Evolutionary conservation across 2,329 filamentous ascomycete genomes (phyloP).

Genomic region (Fusarium begoniae): DNA sequence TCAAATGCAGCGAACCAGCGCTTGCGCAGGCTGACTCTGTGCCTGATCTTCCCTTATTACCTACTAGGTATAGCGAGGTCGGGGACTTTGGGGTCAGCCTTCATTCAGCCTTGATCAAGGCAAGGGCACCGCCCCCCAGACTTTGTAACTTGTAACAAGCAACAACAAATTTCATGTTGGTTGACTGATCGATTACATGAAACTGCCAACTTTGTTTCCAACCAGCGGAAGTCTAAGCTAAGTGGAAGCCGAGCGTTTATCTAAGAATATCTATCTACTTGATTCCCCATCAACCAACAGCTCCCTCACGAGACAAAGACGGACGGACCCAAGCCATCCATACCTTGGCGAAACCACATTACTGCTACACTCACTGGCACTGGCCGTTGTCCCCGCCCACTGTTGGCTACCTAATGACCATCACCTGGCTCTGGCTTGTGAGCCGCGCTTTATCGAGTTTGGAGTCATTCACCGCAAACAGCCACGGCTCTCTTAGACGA

Average conservation of each 20-base stretch:
- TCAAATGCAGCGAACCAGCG: constrained; percentile 13
- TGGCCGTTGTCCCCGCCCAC: constrained; percentile 16
- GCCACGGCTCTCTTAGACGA: constrained; percentile 1
- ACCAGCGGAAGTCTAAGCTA: not conserved
- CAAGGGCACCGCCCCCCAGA: constrained; percentile 17
- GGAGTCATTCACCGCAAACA: constrained; percentile 27
- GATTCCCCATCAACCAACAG: not conserved
- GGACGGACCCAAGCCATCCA: not conserved
- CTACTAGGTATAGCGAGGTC: not conserved
- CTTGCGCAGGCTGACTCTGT: not conserved
- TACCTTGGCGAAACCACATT: constrained; percentile 11
- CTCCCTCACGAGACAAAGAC: constrained; percentile 4
- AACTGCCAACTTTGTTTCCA: not conserved
- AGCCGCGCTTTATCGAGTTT: constrained; percentile 17
- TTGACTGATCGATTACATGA: not conserved
- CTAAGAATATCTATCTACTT: constrained; percentile 1
- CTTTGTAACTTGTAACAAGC: constrained; percentile 8
- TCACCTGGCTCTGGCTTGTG: constrained; percentile 29
- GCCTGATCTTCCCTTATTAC: constrained; percentile 9
- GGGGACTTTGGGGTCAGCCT: not conserved
- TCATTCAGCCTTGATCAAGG: constrained; percentile 6
- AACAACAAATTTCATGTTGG: not conserved
- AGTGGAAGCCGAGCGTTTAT: not conserved
- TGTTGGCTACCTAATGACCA: constrained; percentile 12
- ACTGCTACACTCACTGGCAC: not conserved